phyloP scores from a whole-genome alignment of 2,329 filamentous ascomycete species.

The Purpureocillium takamizusanense region DNA sequence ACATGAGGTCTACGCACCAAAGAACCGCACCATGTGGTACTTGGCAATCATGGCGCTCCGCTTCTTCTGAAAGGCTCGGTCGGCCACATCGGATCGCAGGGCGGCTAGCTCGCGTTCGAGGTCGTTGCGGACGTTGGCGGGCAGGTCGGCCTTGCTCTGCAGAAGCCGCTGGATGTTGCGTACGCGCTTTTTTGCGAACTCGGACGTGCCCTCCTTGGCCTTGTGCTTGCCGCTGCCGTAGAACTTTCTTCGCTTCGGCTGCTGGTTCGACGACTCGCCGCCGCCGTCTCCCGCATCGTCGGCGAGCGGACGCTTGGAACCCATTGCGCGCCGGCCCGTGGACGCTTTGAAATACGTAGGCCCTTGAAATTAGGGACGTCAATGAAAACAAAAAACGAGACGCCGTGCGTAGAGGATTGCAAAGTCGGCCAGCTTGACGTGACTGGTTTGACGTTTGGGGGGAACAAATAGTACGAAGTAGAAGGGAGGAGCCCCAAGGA shows the following conservation, averaged over 20 bases:
- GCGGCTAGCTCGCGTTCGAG: constrained; percentile 64
- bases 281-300: constrained; percentile 14
- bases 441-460: too few relatives aligned
- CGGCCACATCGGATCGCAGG: constrained; percentile 54
- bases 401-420: too few relatives aligned
- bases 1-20: constrained; percentile 47
- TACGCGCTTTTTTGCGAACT: constrained; percentile 62
- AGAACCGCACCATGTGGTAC: constrained; percentile 80
- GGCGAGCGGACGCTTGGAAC: constrained; percentile 19
- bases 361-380: too few relatives aligned
- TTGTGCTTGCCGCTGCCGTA: constrained; percentile 26
- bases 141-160: constrained; percentile 50
- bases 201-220: constrained; percentile 38
- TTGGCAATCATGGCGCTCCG: constrained; percentile 63
- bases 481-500: too few relatives aligned
- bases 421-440: too few relatives aligned
- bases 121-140: constrained; percentile 58
- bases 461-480: too few relatives aligned
- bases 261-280: neutral
- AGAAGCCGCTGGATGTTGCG: constrained; percentile 61
- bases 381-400: too few relatives aligned
- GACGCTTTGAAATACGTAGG: too few relatives aligned
- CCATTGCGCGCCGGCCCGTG: constrained; percentile 17
- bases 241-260: constrained; percentile 24
- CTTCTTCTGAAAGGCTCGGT: constrained; percentile 50